Base-by-base conservation (phyloP, 306 rosid species). In the Citrullus amarus region DNA sequence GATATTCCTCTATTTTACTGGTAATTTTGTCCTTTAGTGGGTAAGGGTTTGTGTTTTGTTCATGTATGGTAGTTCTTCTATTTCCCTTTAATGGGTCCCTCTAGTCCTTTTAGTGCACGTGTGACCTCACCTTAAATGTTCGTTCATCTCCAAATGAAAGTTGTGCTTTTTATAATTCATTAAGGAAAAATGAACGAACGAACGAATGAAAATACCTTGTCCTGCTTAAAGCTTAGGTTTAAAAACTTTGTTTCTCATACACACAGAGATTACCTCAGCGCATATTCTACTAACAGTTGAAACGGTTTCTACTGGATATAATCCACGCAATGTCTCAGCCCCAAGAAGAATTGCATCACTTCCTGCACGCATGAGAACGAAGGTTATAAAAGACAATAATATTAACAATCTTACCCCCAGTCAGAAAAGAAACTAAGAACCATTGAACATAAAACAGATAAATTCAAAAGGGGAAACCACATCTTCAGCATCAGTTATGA, bases 321-420 rank as follows among this genome's bases (percentile, higher is more conserved):
- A 80, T 69, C 99, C 99, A 87, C 99, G 99, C 69, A 96, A 80
- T 78, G 99, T 96, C 88, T 96, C 99, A 25, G 99, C 99, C 81
- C 99, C 99, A 38, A 96, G 82, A 85, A 96, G 99, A 71, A 96
- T 96, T 17, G 99, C 97, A 82, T 96, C 99, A 83, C 97, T 92
- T 82, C 99, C 99, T 95, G 91, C 73, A 80, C 41, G 81, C 77
- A 78, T 34, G 43, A 78, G 3, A 80, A 46, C 28, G 22, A 5
- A 71, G 55, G 58, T 14, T 70, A 1, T 44, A 34, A 46, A 55
- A 70, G 12, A 70, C 2, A 12, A 22, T 46, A 68, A 67, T 12
- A 65, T 18, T 5, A 36, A 46, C 53, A 0, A 68, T 68, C 34
- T 18, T 34, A 36, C n/a, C 46, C 71, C 48, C 0, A 16, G 22